Conservation (phyloP, 208 protist genomes). For the Acanthamoeba divionensis region DNA sequence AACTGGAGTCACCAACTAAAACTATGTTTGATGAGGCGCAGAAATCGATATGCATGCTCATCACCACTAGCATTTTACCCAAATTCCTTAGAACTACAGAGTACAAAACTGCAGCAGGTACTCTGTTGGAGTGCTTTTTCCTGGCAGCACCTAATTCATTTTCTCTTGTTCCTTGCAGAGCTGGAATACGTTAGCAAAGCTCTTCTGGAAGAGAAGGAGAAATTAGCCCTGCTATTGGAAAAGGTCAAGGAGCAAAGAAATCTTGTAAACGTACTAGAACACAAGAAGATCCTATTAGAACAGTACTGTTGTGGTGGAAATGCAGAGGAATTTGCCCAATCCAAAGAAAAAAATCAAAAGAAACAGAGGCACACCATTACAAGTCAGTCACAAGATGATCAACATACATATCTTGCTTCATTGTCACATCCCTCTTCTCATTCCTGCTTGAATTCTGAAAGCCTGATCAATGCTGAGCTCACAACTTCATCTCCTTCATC, state of each 20-base stretch:
- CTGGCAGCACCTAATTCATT: neutral
- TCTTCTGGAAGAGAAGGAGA: neutral
- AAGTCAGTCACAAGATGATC: neutral
- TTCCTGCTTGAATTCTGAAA: neutral
- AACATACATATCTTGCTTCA: neutral
- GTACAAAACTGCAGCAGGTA: constrained; percentile 27
- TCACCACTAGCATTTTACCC: neutral
- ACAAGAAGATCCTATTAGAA: neutral
- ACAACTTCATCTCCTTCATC: neutral
- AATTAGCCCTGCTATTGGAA: neutral
- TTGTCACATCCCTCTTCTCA: neutral
- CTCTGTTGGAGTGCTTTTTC: no score
- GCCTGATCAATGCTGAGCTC: neutral
- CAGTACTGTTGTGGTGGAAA: neutral
- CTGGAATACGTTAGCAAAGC: constrained; percentile 4
- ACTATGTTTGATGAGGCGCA: neutral
- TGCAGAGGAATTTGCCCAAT: no score
- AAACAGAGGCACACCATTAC: neutral
- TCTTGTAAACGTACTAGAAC: neutral
- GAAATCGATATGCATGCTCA: neutral
- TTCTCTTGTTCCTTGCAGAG: neutral
- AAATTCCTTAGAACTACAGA: neutral
- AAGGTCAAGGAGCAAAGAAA: neutral
- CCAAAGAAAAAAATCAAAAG: constrained; percentile 38
- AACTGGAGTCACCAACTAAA: constrained; percentile 1